Conservation (phyloP, 805 yeast species). For the Wickerhamiella parazyma region DNA sequence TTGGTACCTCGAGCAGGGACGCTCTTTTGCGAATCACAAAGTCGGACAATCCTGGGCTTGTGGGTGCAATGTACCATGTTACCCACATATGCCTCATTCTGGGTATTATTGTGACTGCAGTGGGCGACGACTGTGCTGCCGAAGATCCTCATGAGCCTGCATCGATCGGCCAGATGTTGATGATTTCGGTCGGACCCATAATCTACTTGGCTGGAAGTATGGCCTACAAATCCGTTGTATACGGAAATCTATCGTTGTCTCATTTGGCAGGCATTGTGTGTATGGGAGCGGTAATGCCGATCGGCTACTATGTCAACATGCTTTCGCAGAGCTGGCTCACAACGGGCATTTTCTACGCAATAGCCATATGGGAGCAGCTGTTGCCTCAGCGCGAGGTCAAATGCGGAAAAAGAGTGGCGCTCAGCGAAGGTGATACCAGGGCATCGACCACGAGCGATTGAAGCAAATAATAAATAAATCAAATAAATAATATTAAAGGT, state of each 20-base stretch:
- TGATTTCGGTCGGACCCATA: conserved; percentile 1
- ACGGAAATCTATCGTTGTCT: background rate
- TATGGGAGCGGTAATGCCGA: background rate
- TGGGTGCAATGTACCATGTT: background rate
- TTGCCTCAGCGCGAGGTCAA: background rate
- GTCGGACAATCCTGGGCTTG: background rate
- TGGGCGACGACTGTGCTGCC: background rate
- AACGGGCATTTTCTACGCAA: background rate
- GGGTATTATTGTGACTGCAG: conserved; percentile 1
- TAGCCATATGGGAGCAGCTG: background rate
- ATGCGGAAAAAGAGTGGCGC: background rate
- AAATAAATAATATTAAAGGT: background rate
- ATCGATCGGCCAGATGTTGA: background rate
- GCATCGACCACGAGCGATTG: background rate
- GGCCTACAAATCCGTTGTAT: background rate
- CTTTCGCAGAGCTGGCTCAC: conserved; percentile 1
- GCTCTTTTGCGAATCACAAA: background rate
- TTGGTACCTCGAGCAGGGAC: background rate
- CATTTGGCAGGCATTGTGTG: background rate
- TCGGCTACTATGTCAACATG: conserved; percentile 1
- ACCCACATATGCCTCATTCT: background rate
- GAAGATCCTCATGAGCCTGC: background rate
- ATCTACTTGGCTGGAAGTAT: background rate
- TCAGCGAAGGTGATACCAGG: background rate
- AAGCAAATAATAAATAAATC: background rate